Base-by-base conservation (phyloP, 2,329 filamentous ascomycete species). In the Ceratocystis papillata region DNA sequence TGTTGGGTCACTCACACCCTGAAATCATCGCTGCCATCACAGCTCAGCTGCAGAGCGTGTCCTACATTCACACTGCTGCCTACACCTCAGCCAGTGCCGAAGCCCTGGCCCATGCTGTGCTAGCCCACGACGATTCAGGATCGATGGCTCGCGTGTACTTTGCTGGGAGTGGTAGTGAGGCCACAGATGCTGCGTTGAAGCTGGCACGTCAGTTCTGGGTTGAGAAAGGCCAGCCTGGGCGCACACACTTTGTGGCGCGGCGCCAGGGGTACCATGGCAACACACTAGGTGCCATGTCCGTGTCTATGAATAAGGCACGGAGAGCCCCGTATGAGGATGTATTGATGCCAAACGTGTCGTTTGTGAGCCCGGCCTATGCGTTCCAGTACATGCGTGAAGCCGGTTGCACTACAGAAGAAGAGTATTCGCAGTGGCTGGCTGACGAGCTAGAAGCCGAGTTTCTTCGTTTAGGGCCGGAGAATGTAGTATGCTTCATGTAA, bases 1-100 rank as follows among this genome's bases (percentile, higher is more conserved):
- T 83, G 72, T 72, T 89, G 7, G 86, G 86, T 17, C 83, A 87
- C 71, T 80, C 80, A 41, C 79, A 85, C 66, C 70, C 78, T 65
- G 76, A 82, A 65, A 80, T 89, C 25, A 77, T 76, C 33, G 74
- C 79, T 20, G 84, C 84, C 0, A 78, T 88, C 37, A 74, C 76
- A 22, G 71, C 77, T 20, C 84, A 87, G 70, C 75, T 85, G 71
- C 75, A 77, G 65, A 74, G 67, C n/a, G 69, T 72, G n/a, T 67
- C 68, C 62, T 74, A 72, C 55, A 70, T 71, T 6, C 72, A 74
- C 68, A 72, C 72, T 2, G 67, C 68, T 22, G 67, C 70, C 5
- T 73, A 70, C 68, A 71, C 70, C 10, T 71, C 71, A 1, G 17
- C 67, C 2, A 69, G 69, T 0, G 71, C 72, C 3, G 73, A 74